Evolutionary conservation across 192 early-diverging fungal species (phyloP).

Genomic region (Linnemannia elongata): DNA sequence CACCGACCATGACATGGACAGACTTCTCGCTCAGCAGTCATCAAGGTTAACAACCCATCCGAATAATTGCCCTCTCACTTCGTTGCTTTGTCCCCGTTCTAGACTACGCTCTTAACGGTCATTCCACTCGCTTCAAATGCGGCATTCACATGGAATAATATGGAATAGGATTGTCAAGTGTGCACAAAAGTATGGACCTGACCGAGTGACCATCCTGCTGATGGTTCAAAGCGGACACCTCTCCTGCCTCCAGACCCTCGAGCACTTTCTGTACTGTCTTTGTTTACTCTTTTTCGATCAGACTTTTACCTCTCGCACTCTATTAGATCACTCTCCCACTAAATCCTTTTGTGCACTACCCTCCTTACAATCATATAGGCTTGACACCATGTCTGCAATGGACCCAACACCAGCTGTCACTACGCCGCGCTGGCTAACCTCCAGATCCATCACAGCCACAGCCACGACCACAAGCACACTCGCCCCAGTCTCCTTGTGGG

Average conservation of each 20-base stretch:
- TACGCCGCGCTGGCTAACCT: background rate
- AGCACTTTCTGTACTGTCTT: conserved; percentile 14
- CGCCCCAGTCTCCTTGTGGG: background rate
- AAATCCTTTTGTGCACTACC: background rate
- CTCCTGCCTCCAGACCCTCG: conserved; percentile 24
- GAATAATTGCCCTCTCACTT: background rate
- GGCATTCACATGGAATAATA: background rate
- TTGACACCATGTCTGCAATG: background rate
- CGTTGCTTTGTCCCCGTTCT: too few relatives aligned
- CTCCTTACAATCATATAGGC: background rate
- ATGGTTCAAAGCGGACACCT: conserved; percentile 12
- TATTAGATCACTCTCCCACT: background rate
- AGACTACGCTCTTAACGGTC: too few relatives aligned
- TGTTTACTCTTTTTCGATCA: background rate
- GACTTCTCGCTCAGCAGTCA: background rate
- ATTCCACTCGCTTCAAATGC: too few relatives aligned
- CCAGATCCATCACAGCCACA: background rate
- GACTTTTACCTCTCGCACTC: background rate
- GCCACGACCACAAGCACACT: background rate
- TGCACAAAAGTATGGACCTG: conserved; percentile 1
- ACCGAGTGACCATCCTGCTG: conserved; percentile 5
- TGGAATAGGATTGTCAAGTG: conserved; percentile 9
- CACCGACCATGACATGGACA: conserved; percentile 10
- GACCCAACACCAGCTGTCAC: background rate
- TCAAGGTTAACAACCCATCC: background rate